phyloP scores from a whole-genome alignment of 495 filamentous ascomycete species.

The Tuber calosporum region DNA sequence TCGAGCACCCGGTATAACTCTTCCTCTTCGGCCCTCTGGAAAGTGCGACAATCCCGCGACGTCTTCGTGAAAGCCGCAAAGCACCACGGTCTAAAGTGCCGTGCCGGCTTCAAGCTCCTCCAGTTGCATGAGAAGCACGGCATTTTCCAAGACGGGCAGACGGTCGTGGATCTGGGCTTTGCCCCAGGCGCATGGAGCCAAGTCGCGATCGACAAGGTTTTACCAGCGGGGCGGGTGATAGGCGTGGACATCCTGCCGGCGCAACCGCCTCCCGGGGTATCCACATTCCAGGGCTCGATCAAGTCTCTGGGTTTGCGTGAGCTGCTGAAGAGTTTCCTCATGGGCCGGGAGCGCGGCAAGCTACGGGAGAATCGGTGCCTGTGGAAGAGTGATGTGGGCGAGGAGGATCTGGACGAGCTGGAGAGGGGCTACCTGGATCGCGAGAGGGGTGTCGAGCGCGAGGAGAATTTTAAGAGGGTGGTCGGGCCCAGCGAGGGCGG shows the following conservation, averaged over 20 bases:
- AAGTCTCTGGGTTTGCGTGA: conserved; percentile 60
- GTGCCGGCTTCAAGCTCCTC: conserved; percentile 90
- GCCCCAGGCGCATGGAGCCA: conserved; percentile 89
- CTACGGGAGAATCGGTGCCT: conserved; percentile 30
- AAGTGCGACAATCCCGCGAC: conserved; percentile 66
- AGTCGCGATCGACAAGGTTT: conserved; percentile 74
- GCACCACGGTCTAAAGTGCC: conserved; percentile 70
- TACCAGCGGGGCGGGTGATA: conserved; percentile 68
- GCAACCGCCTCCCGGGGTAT: conserved; percentile 78
- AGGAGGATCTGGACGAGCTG: conserved; percentile 34
- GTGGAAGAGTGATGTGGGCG: conserved; percentile 29
- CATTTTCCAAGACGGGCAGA: conserved; percentile 70
- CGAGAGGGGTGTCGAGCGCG: conserved; percentile 45
- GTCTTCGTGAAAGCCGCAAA: conserved; percentile 61
- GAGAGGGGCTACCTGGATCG: conserved; percentile 52
- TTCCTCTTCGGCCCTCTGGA: conserved; percentile 73
- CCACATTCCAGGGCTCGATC: conserved; percentile 91
- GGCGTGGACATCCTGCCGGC: conserved; percentile 92
- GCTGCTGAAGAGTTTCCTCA: conserved; percentile 66
- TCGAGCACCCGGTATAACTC: background rate
- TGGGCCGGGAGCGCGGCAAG: conserved; percentile 56
- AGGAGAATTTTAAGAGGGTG: conserved; percentile 8
- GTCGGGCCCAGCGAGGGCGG: conserved; percentile 37
- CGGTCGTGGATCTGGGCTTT: conserved; percentile 87
- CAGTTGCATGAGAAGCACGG: conserved; percentile 59